These are phyloP conservation scores for Gymnopus androsaceus DNA, from an alignment of 1,284 basidiomycete genomes.

Conservation along the genomic window DNA sequence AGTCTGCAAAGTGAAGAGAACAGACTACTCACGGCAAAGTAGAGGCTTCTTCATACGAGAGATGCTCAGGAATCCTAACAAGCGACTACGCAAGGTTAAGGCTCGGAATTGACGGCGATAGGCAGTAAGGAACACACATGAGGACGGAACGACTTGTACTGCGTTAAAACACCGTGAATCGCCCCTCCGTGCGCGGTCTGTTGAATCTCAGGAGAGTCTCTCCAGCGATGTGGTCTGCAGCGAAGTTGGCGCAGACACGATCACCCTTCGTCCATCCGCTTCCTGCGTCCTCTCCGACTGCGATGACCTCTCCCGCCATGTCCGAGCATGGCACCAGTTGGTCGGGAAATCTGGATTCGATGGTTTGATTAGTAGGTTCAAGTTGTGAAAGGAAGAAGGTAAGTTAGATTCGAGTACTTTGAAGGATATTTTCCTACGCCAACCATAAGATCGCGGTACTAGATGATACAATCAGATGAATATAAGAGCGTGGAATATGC, in stretches of 20 bases:
- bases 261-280: conserved; percentile 46
- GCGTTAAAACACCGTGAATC: conserved; percentile 46
- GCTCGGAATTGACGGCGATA: not conserved
- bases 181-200: conserved; percentile 40
- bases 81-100: conserved; percentile 29
- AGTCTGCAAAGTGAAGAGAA: not conserved
- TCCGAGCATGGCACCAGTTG: conserved; percentile 52
- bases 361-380: not conserved
- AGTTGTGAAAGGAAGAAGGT: too few species aligned
- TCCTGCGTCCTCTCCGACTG: conserved; percentile 43
- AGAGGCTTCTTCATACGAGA: conserved; percentile 48
- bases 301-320: conserved; percentile 53
- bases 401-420: conserved; percentile 21
- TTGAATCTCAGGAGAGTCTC: conserved; percentile 29
- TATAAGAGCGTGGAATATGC: not conserved
- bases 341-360: conserved; percentile 16
- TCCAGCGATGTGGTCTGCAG: conserved; percentile 33
- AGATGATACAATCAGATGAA: not conserved
- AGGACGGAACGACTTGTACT: conserved; percentile 41
- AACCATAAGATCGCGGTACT: conserved; percentile 45
- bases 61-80: conserved; percentile 43
- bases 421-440: conserved; percentile 35
- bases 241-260: conserved; percentile 44
- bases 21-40: conserved; percentile 40
- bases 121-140: conserved; percentile 27